Evolutionary conservation across 2,329 filamentous ascomycete species (phyloP).

Genomic region (Clonostachys byssicola): DNA sequence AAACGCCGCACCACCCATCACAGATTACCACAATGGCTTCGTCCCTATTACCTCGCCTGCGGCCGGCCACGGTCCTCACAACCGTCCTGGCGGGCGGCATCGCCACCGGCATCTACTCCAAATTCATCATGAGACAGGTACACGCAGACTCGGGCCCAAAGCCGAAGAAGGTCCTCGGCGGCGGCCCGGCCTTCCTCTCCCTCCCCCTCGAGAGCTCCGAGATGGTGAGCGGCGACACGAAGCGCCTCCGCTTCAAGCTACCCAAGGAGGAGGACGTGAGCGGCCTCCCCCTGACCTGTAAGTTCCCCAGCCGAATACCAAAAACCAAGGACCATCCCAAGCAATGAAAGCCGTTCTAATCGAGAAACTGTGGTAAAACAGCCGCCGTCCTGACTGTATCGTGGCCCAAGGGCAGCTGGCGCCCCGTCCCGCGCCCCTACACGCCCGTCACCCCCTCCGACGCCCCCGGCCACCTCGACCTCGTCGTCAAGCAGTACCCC

Average conservation of each 20-base stretch:
- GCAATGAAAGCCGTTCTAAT: background rate
- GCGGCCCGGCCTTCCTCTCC: conserved; percentile 34
- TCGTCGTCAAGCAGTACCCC: conserved; percentile 67
- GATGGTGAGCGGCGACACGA: conserved; percentile 54
- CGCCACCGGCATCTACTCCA: too few species aligned
- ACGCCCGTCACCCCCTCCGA: conserved; percentile 56
- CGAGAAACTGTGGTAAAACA: conserved; percentile 8
- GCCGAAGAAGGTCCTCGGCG: conserved; percentile 19
- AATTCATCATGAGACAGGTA: too few species aligned
- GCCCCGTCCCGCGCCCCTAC: conserved; percentile 62
- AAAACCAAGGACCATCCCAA: background rate
- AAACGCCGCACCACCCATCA: too few species aligned
- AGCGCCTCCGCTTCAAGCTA: conserved; percentile 50
- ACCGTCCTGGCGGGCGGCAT: too few species aligned
- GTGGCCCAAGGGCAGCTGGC: conserved; percentile 49
- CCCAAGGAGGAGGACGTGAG: conserved; percentile 38
- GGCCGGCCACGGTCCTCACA: too few species aligned
- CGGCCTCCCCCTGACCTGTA: conserved; percentile 46
- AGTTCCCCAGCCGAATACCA: conserved; percentile 5
- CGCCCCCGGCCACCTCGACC: conserved; percentile 53
- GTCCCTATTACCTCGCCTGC: too few species aligned
- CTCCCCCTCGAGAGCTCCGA: conserved; percentile 46
- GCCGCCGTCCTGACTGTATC: conserved; percentile 56
- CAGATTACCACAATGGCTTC: too few species aligned
- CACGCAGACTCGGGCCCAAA: too few species aligned